These are phyloP conservation scores for Dioscorea alata DNA, from an alignment of 106 monocot species.

Conservation along the genomic window DNA sequence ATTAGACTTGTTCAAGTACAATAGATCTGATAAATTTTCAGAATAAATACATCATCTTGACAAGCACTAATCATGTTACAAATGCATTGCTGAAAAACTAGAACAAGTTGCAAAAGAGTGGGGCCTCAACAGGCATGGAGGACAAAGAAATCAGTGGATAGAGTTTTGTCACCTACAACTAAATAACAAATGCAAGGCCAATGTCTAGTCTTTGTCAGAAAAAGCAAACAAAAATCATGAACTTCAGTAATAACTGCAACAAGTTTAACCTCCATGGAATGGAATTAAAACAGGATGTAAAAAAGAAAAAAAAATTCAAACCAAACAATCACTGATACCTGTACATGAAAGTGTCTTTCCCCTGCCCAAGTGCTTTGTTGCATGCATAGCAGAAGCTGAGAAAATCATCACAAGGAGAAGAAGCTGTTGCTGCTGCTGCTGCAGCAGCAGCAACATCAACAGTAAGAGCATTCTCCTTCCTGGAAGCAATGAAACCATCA, in stretches of 20 bases:
- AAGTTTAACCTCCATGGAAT: too few species aligned
- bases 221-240: neutral
- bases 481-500: neutral
- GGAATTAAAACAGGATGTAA: too few species aligned
- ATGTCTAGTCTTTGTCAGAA: neutral
- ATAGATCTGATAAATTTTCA: too few species aligned
- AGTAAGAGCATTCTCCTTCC: neutral
- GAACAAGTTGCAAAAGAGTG: neutral
- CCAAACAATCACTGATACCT: conserved; percentile 4
- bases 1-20: neutral
- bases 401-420: conserved; percentile 19
- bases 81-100: neutral
- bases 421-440: too few species aligned
- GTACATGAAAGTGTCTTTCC: conserved; percentile 55
- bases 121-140: neutral
- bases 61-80: neutral
- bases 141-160: too few species aligned
- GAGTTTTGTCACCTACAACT: too few species aligned
- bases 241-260: conserved; percentile 8
- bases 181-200: neutral
- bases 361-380: conserved; percentile 46
- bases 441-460: neutral
- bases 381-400: conserved; percentile 55
- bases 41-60: too few species aligned
- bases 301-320: too few species aligned